Base-by-base conservation (phyloP, 2,329 filamentous ascomycete species). In the Metarhizium album region DNA sequence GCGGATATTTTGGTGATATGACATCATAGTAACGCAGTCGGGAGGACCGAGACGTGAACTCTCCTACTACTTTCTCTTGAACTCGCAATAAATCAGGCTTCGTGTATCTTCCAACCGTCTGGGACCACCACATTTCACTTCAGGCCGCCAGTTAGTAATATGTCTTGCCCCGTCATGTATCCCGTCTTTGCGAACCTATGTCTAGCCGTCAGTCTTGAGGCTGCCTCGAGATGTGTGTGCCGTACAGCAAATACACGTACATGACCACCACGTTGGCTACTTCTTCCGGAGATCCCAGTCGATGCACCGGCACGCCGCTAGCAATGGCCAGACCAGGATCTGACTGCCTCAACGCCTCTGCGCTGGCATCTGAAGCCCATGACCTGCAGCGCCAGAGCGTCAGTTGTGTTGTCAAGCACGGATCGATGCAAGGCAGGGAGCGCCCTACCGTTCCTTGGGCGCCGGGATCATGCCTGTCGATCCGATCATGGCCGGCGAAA, bases 401-500 rank as follows among this genome's bases (percentile, higher is more conserved):
- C 14, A 45, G 38, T 16, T 33, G n/a, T 16, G 2, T 11, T 23
- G 33, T 20, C 11, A 3, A 13, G 14, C 23, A 38, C 18, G 4
- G 33, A 13, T 16, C n/a, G 37, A 9, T 11, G 18, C 11, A n/a
- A 5, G 13, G n/a, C 35, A 37, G 37, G 9, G 37, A 20, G 37
- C 18, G 16, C 52, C n/a, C 20, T 18, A 53, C 52, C 43, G 42
- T 49, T 42, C 42, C 13, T 47, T 45, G 18, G 52, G 52, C n/a
- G 24, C 14, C 31, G 52, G 46, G 33, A 53, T 53, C 52, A 53
- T 53, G 46, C 52, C 52, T n/a, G 52, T 53, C 16, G 50, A 50
- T 11, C 52, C 49, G 27, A 53, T 52, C 52, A 53, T 53, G 14
- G 52, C 52, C 20, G 52, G 52, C 2, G 49, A 45, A 7, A 53